Evolutionary conservation across 176 grass and related monocot genomes (phyloP), one percentile per base, ranked within the genome.

Genomic region (Zizania latifolia): DNA sequence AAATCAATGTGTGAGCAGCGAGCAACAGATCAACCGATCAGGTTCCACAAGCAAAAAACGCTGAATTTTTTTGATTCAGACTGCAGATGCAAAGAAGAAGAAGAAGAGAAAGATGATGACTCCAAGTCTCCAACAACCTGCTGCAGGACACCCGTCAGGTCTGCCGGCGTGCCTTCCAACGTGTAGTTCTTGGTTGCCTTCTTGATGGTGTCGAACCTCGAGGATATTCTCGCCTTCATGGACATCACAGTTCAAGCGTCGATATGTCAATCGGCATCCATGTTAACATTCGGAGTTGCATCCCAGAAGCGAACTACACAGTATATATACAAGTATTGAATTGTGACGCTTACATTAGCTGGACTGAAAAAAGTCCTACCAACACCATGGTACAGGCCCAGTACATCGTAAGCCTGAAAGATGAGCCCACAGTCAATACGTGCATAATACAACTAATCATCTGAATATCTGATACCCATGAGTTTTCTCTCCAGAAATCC

Each of bases 361-460:
- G 88, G 86, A 43, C 58, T 89, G 66, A 93, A 86, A 34, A 93
- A 68, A 9, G 94, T 98, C 6, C 89, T 86, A 29, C 86, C 78
- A 32, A 93, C 30, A 56, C 94, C 94, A 62, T 87, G 84, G 82
- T 98, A 89, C 32, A 94, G 75, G 19, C 91, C 91, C 68, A 98
- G 66, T 32, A 79, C 56, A 40, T 82, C 45, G 86, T 94, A 98
- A 39, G 82, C 94, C 94, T 98, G 86, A 74, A 82, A 9, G 38
- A 44, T 33, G 39, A 33, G 35, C 14, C 14, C 9, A 3, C 24
- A 10, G 30, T 50, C 30, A 68, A 53, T 53, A 53, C n/a, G 19
- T 50, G n/a, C 14, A 37, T 33, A 8, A 8, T 23, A 12, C 12
- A 34, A 21, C 1, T 6, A 1, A 9, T 48, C 1, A 2, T 30